phyloP scores from a whole-genome alignment of 2,329 filamentous ascomycete genomes.

The Dactylellina haptotyla region DNA sequence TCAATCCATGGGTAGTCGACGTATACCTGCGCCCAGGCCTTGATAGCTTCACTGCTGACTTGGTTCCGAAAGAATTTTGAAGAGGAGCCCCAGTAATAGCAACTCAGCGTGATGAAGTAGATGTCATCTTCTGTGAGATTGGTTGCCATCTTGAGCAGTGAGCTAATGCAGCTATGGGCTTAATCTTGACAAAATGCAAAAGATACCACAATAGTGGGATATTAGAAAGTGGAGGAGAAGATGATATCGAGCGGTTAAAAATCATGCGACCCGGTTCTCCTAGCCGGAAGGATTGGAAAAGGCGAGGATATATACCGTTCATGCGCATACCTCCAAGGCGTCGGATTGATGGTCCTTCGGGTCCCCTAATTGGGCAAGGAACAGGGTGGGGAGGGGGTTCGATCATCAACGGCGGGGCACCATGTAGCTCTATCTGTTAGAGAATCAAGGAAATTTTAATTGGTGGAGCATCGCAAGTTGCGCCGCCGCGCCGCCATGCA shows the following conservation, averaged over 20 bases:
- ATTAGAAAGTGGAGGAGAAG: neutral
- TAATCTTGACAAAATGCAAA: neutral
- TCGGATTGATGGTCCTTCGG: slow-evolving; percentile 1
- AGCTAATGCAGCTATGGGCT: neutral
- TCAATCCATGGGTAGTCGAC: slow-evolving; percentile 25
- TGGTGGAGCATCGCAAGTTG: too few relatives aligned
- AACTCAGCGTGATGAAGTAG: slow-evolving; percentile 25
- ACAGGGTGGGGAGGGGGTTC: neutral
- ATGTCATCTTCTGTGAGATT: slow-evolving; percentile 31
- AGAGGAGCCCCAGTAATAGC: slow-evolving; percentile 40
- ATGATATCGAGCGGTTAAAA: neutral
- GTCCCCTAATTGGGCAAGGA: neutral
- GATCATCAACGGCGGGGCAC: slow-evolving; percentile 15
- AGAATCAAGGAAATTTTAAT: neutral
- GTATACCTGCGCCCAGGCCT: slow-evolving; percentile 27
- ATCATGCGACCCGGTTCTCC: slow-evolving; percentile 7
- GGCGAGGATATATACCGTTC: slow-evolving; percentile 33
- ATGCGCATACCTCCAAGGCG: neutral
- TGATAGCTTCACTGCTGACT: slow-evolving; percentile 25
- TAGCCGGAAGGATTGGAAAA: neutral
- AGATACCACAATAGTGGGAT: neutral
- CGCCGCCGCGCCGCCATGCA: too few relatives aligned
- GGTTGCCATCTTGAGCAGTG: slow-evolving; percentile 4
- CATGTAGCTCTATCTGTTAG: too few relatives aligned
- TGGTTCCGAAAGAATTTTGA: slow-evolving; percentile 25